phyloP scores from a whole-genome alignment of 1,284 basidiomycete species.

The Fomitiporia mediterranea region DNA sequence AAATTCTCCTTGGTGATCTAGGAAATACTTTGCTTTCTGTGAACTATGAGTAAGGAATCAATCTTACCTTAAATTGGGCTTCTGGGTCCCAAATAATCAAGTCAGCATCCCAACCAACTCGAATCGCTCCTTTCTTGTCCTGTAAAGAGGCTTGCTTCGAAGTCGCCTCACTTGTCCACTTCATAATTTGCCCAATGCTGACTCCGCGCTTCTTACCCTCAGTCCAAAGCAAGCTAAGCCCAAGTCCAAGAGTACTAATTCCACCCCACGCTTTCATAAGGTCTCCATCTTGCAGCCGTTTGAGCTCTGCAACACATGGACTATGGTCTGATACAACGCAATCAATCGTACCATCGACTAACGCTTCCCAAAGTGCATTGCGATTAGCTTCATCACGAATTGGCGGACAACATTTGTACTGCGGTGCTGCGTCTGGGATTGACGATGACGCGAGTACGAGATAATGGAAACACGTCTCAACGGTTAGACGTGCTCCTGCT shows the following conservation, averaged over 20 bases:
- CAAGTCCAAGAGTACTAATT: constrained; percentile 83
- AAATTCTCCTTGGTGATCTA: constrained; percentile 72
- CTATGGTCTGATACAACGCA: constrained; percentile 93
- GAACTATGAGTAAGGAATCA: not conserved
- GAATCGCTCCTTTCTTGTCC: constrained; percentile 64
- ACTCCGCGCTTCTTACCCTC: constrained; percentile 61
- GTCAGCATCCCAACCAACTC: constrained; percentile 77
- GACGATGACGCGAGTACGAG: constrained; percentile 59
- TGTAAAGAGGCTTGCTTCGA: constrained; percentile 75
- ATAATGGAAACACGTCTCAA: constrained; percentile 96
- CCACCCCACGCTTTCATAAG: constrained; percentile 93
- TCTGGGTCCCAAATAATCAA: constrained; percentile 81
- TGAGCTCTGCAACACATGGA: constrained; percentile 80
- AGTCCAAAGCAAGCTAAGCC: constrained; percentile 82
- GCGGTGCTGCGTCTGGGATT: constrained; percentile 66
- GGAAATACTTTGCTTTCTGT: not conserved
- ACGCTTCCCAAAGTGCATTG: constrained; percentile 72
- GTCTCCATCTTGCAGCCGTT: constrained; percentile 73
- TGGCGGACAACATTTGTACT: constrained; percentile 96
- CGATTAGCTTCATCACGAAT: constrained; percentile 73
- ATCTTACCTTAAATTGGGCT: constrained; percentile 54
- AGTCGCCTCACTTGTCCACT: constrained; percentile 69
- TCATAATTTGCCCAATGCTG: constrained; percentile 57
- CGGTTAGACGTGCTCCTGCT: constrained; percentile 66
- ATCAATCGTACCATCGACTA: constrained; percentile 78